Base-by-base conservation (phyloP, 2,329 filamentous ascomycete genomes). In the Pseudogymnoascus sp. region DNA sequence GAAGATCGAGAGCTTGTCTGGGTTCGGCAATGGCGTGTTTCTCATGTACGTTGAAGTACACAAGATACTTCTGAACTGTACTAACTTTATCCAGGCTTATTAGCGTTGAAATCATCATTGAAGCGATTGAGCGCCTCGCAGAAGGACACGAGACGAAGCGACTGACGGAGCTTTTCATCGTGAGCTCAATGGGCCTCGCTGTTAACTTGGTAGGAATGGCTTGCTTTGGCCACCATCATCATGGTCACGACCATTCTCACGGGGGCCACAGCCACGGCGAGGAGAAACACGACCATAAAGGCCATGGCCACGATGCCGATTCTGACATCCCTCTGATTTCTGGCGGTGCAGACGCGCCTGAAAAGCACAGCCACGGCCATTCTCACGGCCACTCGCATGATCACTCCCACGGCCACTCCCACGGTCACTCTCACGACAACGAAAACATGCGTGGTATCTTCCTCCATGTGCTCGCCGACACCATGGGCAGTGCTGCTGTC, bases 371-470 rank as follows among this genome's bases (percentile, higher is more conserved):
- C 37, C 66, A 71, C 38, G 64, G 63, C 15, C 69, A 70, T 58
- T 67, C 66, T 8, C 74, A 77, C 62, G 65, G 65, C 2, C 75
- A 78, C 63, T 66, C 66, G 1, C 74, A 75, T 62, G 65, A 65
- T 41, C 66, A 71, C 57, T 50, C 47, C 22, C 60, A 68, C 15
- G 68, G 71, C 3, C 60, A 59, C 66, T 50, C 59, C 7, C 75
- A 78, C 59, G 69, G 69, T 18, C 80, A 85, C 66, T 75, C 77
- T n/a, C 88, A 92, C 69, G 88, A 91, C 64, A 96, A 96, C 72
- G 94, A 99, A 69, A 99, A 99, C 71, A 97, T 99, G 92, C 84
- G 94, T 68, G 94, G 94, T 11, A 97, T 99, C 66, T 99, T 96
- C 74, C 79, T 99, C 18, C 94, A 99, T 70, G 90, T 99, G 58